These are phyloP conservation scores for Fomitopsis schrenkii DNA, from an alignment of 1,284 basidiomycete genomes.

Conservation along the genomic window DNA sequence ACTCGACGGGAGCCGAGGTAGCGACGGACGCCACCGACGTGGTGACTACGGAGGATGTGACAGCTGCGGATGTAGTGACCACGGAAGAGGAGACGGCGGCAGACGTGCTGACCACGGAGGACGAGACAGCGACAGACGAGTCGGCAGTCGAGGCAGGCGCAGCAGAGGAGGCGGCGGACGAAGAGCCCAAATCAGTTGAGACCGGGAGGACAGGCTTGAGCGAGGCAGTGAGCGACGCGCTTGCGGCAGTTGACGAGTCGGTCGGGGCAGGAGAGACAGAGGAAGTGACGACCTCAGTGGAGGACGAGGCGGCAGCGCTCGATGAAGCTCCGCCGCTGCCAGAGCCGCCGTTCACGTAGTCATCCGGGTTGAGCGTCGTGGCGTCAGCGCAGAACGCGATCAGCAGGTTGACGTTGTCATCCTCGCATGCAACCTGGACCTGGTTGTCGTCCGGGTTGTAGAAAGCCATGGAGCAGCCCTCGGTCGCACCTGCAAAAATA, in stretches of 20 bases:
- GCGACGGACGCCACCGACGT: neutral
- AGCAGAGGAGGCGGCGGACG: neutral
- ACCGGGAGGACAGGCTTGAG: neutral
- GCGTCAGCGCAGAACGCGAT: constrained; percentile 31
- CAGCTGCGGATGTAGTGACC: neutral
- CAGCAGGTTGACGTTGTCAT: constrained; percentile 28
- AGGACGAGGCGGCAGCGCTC: neutral
- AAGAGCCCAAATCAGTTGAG: neutral
- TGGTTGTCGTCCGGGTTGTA: constrained; percentile 33
- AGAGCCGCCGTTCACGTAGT: neutral
- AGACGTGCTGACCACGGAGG: too few species aligned
- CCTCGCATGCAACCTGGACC: constrained; percentile 37
- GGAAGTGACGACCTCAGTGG: neutral
- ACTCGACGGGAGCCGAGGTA: neutral
- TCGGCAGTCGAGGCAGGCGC: neutral
- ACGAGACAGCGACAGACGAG: neutral
- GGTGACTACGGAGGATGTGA: constrained; percentile 1
- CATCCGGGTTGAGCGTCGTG: constrained; percentile 6
- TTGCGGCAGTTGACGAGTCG: neutral
- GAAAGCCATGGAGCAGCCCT: constrained; percentile 35
- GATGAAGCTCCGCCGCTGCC: neutral
- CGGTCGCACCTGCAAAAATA: constrained; percentile 19
- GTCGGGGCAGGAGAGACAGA: neutral
- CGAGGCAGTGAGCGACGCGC: neutral
- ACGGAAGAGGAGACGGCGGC: neutral